Base-by-base conservation (phyloP, 2,329 filamentous ascomycete genomes). In the Alternaria viburni region DNA sequence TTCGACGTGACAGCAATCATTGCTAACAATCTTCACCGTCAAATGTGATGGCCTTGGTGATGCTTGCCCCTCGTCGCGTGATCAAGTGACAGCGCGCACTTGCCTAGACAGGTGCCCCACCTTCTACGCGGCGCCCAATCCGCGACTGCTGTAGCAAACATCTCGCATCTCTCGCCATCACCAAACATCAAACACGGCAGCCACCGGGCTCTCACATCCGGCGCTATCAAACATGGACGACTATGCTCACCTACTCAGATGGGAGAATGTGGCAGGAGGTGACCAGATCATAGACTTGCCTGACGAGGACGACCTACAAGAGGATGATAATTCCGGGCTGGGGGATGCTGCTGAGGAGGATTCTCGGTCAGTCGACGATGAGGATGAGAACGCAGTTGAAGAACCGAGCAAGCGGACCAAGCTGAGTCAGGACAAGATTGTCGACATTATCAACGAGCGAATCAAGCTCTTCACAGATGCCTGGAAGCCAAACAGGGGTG, bases 161-260 rank as follows among this genome's bases (percentile, higher is more conserved):
- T n/a, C 25, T 21, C 44, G 13, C 57, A 44, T 26, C 12, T 13
- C 25, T 17, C 30, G 49, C 23, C 6, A 21, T 19, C 44, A 49
- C 51, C 11, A 54, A 54, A 11, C 15, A 36, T 21, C 13, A 6
- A 26, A 17, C 11, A 11, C 44, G 2, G 19, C n/a, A n/a, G 3
- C 26, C 9, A 51, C 4, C 49, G 11, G 19, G 7, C 11, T 6
- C 4, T 47, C 45, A n/a, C 23, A 30, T 19, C n/a, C 17, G 17
- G 32, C 8, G 30, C 9, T 3, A 3, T n/a, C 23, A 8, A 41
- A 32, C 11, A 28, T 11, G 17, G 55, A 62, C 2, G 63, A 67
- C 3, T 77, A 66, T 62, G 67, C 72, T 21, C 71, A 86, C 55
- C 61, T 76, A 8, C 67, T 81, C 4, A 52, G 52, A 32, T 72